phyloP scores from a whole-genome alignment of 2,329 filamentous ascomycete species.

The Penicillium sp. region DNA sequence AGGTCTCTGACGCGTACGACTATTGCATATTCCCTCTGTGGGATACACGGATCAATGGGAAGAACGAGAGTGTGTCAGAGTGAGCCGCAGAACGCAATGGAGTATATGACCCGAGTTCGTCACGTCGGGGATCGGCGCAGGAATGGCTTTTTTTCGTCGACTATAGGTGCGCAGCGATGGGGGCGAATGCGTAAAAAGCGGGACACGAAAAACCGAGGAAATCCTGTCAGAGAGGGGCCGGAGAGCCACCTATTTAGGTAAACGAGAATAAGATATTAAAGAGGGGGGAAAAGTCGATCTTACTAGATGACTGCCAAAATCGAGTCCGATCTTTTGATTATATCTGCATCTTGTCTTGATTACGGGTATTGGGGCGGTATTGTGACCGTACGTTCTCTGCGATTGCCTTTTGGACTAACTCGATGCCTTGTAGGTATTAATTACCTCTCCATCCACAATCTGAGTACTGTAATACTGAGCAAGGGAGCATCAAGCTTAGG shows the following conservation, averaged over 20 bases:
- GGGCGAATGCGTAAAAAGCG: conserved; percentile 2
- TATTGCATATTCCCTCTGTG: conserved; percentile 3
- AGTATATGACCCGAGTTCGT: conserved; percentile 1
- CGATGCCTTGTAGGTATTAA: no score
- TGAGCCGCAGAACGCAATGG: neutral
- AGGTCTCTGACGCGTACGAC: neutral
- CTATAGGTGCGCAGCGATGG: neutral
- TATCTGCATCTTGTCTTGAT: neutral
- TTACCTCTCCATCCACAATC: no score
- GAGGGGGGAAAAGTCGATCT: neutral
- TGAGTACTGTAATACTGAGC: neutral
- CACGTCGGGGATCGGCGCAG: neutral
- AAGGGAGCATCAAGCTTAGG: conserved; percentile 12
- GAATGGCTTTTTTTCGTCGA: neutral
- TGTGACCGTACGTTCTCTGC: neutral
- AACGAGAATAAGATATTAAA: neutral
- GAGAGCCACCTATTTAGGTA: neutral
- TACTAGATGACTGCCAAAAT: neutral
- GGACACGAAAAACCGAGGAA: conserved; percentile 2
- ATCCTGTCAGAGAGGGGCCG: conserved; percentile 4
- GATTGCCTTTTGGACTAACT: neutral
- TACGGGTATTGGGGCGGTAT: neutral
- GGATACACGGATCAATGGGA: neutral
- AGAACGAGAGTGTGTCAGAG: neutral
- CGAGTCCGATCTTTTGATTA: neutral